Conservation (phyloP, 2,329 filamentous ascomycete genomes). For the Fusarium graminum region DNA sequence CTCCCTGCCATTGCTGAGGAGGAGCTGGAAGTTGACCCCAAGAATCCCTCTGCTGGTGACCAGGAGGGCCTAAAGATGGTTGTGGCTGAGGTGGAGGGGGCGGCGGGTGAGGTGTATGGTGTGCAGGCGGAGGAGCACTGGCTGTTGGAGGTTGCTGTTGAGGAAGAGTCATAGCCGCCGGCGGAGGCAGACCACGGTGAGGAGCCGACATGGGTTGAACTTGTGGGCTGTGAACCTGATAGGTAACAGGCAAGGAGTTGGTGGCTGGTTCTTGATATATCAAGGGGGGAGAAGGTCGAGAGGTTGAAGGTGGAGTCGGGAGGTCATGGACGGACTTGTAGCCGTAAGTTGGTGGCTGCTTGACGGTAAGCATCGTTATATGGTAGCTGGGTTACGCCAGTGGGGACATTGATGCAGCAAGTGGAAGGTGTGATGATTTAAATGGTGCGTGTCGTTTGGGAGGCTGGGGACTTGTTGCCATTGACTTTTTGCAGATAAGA, state of each 20-base stretch:
- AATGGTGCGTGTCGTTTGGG: constrained; percentile 14
- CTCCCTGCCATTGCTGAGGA: constrained; percentile 74
- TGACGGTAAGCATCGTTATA: constrained; percentile 71
- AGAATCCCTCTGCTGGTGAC: constrained; percentile 55
- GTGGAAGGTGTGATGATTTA: constrained; percentile 21
- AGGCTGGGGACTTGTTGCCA: constrained; percentile 35
- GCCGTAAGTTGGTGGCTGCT: constrained; percentile 70
- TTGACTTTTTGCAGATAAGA: constrained; percentile 36
- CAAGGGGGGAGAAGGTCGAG: constrained; percentile 68
- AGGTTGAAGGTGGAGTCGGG: constrained; percentile 68
- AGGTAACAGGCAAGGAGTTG: constrained; percentile 56
- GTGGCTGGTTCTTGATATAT: constrained; percentile 62
- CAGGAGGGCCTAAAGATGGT: constrained; percentile 48
- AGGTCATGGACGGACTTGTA: constrained; percentile 73
- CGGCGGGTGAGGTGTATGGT: constrained; percentile 51
- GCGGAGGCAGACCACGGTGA: constrained; percentile 77
- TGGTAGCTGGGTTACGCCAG: constrained; percentile 48
- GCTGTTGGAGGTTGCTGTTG: constrained; percentile 57
- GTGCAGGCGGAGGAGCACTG: constrained; percentile 46
- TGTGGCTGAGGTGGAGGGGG: constrained; percentile 47
- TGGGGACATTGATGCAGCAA: constrained; percentile 47
- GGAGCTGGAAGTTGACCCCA: constrained; percentile 71
- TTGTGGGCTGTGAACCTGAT: constrained; percentile 62
- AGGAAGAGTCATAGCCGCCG: constrained; percentile 73
- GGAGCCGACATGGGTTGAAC: constrained; percentile 75